These are phyloP conservation scores for Oryza meridionalis DNA, from an alignment of 176 grass and related monocot genomes.

Conservation along the genomic window DNA sequence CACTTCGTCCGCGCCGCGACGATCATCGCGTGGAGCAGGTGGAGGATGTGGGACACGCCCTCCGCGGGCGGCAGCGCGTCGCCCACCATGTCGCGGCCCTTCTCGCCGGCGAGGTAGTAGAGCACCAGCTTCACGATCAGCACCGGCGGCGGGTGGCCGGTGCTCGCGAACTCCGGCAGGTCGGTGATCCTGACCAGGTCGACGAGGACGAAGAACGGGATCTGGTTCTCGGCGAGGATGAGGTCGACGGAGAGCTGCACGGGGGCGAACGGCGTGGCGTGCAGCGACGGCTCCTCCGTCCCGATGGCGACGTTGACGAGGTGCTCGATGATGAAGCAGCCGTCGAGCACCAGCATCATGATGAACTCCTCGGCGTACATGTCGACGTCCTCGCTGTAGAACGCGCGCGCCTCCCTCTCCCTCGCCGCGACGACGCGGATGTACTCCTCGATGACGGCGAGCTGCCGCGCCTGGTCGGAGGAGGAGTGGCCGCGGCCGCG, in stretches of 20 bases:
- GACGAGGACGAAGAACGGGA: conserved; percentile 51
- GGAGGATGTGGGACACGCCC: conserved; percentile 39
- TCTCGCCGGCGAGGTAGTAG: conserved; percentile 48
- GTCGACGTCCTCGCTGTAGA: conserved; percentile 45
- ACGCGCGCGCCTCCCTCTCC: conserved; percentile 46
- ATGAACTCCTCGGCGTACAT: neutral
- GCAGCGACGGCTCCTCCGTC: conserved; percentile 36
- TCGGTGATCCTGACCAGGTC: conserved; percentile 24
- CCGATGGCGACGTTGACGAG: conserved; percentile 34
- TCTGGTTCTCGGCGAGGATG: conserved; percentile 59
- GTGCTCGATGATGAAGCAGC: conserved; percentile 65
- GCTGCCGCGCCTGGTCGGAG: neutral
- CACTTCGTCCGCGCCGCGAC: conserved; percentile 36
- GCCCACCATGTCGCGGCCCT: conserved; percentile 46
- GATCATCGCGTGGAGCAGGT: conserved; percentile 49
- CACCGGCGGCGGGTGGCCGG: neutral
- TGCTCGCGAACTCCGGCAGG: conserved; percentile 28
- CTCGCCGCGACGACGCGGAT: conserved; percentile 33
- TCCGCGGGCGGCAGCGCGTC: neutral
- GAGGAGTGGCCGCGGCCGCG: no score
- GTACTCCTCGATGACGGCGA: conserved; percentile 43
- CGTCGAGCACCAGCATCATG: conserved; percentile 55
- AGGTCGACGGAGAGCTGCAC: conserved; percentile 54
- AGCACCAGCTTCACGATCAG: conserved; percentile 46
- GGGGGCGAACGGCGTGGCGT: conserved; percentile 49